Percentiles rank a stretch among this genome's conserved stretches.
phyloP scores from a whole-genome alignment of 257 asterid genomes.

The Solanum virginianum region DNA sequence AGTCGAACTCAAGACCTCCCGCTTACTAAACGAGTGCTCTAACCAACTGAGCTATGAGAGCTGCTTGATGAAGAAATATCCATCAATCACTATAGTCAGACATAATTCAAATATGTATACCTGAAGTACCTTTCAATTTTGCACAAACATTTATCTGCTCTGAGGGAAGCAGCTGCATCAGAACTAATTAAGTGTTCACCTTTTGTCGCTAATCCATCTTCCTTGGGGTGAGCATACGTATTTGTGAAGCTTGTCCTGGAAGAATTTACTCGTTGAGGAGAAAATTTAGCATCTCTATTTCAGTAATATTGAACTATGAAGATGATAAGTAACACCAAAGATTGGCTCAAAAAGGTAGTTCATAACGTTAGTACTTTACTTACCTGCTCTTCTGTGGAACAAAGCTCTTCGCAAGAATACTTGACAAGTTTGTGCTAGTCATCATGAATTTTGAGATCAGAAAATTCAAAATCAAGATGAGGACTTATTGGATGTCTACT shows the following conservation, averaged over 20 bases:
- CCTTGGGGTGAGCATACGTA: conserved; percentile 21
- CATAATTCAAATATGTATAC: conserved; percentile 6
- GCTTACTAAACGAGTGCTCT: conserved; percentile 99
- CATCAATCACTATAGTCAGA: not conserved
- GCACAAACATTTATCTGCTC: conserved; percentile 21
- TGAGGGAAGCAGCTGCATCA: conserved; percentile 22
- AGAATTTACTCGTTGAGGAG: not conserved
- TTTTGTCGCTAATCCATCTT: conserved; percentile 13
- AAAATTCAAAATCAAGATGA: conserved; percentile 8
- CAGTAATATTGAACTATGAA: not conserved
- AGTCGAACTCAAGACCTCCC: conserved; percentile 98
- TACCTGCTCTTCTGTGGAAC: conserved; percentile 11
- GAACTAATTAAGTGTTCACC: conserved; percentile 18
- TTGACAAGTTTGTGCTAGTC: conserved; percentile 9
- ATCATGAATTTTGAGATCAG: conserved; percentile 2
- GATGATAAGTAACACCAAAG: conserved; percentile 6
- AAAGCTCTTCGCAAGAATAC: conserved; percentile 15
- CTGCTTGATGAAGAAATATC: not conserved
- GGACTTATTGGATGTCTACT: conserved; percentile 9
- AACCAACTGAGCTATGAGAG: conserved; percentile 97
- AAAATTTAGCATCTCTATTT: conserved; percentile 4
- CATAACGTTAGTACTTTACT: conserved; percentile 14
- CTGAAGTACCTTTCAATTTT: conserved; percentile 17
- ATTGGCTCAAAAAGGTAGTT: conserved; percentile 14
- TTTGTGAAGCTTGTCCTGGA: not conserved